phyloP scores from a whole-genome alignment of 108 stramenopile species.

The Cyclostephanos tholiformis region DNA sequence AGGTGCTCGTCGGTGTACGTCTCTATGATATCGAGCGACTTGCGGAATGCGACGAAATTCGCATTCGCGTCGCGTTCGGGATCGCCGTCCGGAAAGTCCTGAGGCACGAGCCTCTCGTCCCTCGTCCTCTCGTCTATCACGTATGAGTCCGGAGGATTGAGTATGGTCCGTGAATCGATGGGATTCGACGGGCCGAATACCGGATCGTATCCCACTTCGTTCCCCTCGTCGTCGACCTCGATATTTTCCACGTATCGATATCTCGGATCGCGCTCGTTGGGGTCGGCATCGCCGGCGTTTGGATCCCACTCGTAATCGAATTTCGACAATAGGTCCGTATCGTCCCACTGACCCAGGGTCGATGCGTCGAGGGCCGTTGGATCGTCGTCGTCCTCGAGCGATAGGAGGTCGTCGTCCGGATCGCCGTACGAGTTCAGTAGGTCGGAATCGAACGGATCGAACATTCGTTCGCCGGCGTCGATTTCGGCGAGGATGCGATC shows the following conservation, averaged over 20 bases:
- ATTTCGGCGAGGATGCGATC: conserved; percentile 38
- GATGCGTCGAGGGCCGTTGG: conserved; percentile 67
- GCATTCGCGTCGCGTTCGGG: conserved; percentile 66
- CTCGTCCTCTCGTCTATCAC: conserved; percentile 69
- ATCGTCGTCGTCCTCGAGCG: conserved; percentile 57
- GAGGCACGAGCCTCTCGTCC: conserved; percentile 59
- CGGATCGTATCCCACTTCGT: conserved; percentile 78
- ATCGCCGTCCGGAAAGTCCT: conserved; percentile 66
- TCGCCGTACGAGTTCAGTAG: conserved; percentile 28
- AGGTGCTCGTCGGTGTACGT: conserved; percentile 78
- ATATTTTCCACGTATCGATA: conserved; percentile 46
- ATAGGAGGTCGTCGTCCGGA: conserved; percentile 20
- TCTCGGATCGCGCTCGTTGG: conserved; percentile 51
- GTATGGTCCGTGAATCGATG: conserved; percentile 72
- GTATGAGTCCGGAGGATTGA: conserved; percentile 70
- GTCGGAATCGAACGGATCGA: conserved; percentile 3
- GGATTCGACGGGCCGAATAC: conserved; percentile 77
- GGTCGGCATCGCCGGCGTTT: conserved; percentile 56
- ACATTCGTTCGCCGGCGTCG: conserved; percentile 18
- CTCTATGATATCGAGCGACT: conserved; percentile 74
- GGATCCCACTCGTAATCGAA: conserved; percentile 85
- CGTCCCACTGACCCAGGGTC: conserved; percentile 71
- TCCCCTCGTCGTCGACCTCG: conserved; percentile 74
- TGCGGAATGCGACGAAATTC: conserved; percentile 65
- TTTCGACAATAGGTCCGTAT: conserved; percentile 53